A percentile compares a stretch with the other conserved stretches of the same genome.
Conservation (phyloP, 2,329 filamentous ascomycete genomes). For the Sclerotinia nivalis region DNA sequence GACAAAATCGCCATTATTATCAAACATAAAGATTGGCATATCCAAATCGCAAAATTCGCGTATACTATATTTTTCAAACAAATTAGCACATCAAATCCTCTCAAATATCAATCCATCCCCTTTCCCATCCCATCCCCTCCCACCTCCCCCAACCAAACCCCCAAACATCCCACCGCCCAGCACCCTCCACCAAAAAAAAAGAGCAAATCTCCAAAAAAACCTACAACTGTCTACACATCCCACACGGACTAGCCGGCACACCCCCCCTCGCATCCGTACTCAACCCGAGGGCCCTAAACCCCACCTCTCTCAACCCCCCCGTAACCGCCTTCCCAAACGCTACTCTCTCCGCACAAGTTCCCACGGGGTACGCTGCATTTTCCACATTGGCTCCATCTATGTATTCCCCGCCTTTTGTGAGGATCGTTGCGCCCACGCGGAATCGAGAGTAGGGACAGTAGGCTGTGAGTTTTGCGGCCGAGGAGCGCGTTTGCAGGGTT, state of each 20-base stretch:
- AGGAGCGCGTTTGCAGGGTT: slow-evolving; percentile 65
- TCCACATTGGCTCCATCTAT: slow-evolving; percentile 82
- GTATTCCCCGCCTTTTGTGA: slow-evolving; percentile 55
- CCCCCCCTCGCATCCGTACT: slow-evolving; percentile 66
- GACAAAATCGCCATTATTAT: slow-evolving; percentile 72
- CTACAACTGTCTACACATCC: slow-evolving; percentile 94
- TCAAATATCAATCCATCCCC: too few species aligned
- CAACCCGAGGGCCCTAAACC: slow-evolving; percentile 80
- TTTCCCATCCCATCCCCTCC: not conserved
- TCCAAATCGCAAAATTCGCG: slow-evolving; percentile 71
- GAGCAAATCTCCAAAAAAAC: slow-evolving; percentile 34
- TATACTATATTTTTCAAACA: slow-evolving; percentile 52
- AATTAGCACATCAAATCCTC: not conserved
- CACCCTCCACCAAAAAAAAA: not conserved
- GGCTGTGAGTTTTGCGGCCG: slow-evolving; percentile 72
- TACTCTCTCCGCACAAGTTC: slow-evolving; percentile 94
- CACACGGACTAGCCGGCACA: slow-evolving; percentile 75
- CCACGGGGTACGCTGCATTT: slow-evolving; percentile 86
- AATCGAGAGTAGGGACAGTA: slow-evolving; percentile 76
- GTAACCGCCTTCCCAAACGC: slow-evolving; percentile 79
- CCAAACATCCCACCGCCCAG: not conserved
- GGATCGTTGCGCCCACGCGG: slow-evolving; percentile 80
- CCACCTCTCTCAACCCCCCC: slow-evolving; percentile 36
- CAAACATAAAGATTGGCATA: slow-evolving; percentile 89
- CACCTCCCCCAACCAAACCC: too few species aligned